Evolutionary conservation across 129 eudicot species (phyloP).

Genomic region (sunflower (Helianthus annuus)): HanXRQr2.0-SUNRISE NC_035447.2:145952765-145953264

Average conservation of each 20-base stretch:
- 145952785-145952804: slow-evolving; percentile 71
- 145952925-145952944: slow-evolving; percentile 69
- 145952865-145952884: slow-evolving; percentile 71
- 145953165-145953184: slow-evolving; percentile 81
- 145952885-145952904: slow-evolving; percentile 91
- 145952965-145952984: slow-evolving; percentile 55
- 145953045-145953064: too few species aligned
- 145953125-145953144: slow-evolving; percentile 26
- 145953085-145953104: neutral
- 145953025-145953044: slow-evolving; percentile 51
- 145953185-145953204: slow-evolving; percentile 85
- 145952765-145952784: slow-evolving; percentile 79
- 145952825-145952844: slow-evolving; percentile 93
- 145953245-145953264: slow-evolving; percentile 29
- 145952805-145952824: slow-evolving; percentile 94
- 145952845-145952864: slow-evolving; percentile 88
- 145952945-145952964: slow-evolving; percentile 48
- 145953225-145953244: slow-evolving; percentile 75
- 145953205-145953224: slow-evolving; percentile 77
- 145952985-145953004: slow-evolving; percentile 73
- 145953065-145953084: neutral
- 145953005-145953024: slow-evolving; percentile 92
- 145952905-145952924: slow-evolving; percentile 63
- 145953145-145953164: slow-evolving; percentile 86
- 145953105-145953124: neutral